Conservation (phyloP, 2,329 filamentous ascomycete genomes). For the Diaporthe velutina region DNA sequence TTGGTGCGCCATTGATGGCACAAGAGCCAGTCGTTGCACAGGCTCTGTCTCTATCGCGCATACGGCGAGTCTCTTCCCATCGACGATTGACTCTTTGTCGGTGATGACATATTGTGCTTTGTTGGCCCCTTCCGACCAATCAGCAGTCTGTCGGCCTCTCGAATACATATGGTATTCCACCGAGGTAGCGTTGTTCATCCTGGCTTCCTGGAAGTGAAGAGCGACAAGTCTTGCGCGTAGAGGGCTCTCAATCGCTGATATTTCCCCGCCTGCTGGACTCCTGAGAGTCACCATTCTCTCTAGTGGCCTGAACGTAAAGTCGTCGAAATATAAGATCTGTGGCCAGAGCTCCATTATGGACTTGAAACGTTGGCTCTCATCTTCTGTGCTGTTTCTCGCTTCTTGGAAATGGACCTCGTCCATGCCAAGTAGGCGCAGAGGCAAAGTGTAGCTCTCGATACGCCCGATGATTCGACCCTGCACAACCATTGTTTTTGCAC, state of each 20-base stretch:
- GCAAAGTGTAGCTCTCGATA: background rate
- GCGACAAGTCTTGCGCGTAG: background rate
- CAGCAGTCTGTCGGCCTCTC: background rate
- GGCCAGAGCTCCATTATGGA: background rate
- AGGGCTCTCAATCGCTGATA: background rate
- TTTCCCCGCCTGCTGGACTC: background rate
- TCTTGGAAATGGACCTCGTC: background rate
- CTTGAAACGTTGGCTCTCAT: background rate
- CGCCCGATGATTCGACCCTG: slow-evolving; percentile 3
- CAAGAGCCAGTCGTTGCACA: background rate
- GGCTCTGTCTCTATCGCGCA: background rate
- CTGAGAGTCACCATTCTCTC: background rate
- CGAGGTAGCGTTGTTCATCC: background rate
- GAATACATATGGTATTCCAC: background rate
- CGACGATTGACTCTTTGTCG: slow-evolving; percentile 9
- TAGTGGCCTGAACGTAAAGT: background rate
- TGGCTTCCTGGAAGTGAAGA: background rate
- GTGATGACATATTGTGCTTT: background rate
- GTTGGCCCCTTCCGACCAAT: background rate
- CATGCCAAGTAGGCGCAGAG: background rate
- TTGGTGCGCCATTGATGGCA: slow-evolving; percentile 6
- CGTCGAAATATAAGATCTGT: background rate
- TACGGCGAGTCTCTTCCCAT: slow-evolving; percentile 1
- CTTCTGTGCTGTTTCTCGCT: background rate
- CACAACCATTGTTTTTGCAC: background rate